Conservation (phyloP, 768 basidiomycete species). For the Mycena maculata region DNA sequence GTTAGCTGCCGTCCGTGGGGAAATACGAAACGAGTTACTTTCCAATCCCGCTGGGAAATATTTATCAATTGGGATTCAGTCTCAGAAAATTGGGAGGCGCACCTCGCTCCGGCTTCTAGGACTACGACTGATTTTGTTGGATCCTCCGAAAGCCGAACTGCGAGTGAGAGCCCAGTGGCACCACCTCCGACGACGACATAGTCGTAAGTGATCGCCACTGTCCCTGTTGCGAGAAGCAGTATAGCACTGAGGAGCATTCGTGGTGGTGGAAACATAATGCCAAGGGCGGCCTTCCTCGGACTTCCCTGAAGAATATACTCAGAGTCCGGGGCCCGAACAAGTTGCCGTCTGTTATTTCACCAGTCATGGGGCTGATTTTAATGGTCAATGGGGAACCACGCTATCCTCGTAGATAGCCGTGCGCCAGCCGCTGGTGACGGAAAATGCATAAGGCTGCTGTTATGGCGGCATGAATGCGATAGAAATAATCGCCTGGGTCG, state of each 20-base stretch:
- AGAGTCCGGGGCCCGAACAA: no score
- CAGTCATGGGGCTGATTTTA: no score
- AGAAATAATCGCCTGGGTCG: no score
- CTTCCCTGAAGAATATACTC: no score
- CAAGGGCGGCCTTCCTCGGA: no score
- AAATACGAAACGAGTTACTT: not conserved
- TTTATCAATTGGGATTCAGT: not conserved
- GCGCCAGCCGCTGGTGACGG: no score
- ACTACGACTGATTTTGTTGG: conserved; percentile 7
- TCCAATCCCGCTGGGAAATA: conserved; percentile 16
- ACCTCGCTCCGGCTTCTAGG: conserved; percentile 19
- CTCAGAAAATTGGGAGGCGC: not conserved
- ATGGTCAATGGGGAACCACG: no score
- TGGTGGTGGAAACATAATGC: no score
- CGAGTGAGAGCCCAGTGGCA: conserved; percentile 21
- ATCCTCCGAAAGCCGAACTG: conserved; percentile 22
- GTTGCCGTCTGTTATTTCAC: no score
- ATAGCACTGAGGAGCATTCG: not conserved
- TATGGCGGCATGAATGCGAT: no score
- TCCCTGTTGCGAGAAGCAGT: not conserved
- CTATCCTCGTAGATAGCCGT: no score
- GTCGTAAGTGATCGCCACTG: conserved; percentile 8
- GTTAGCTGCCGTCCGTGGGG: not conserved
- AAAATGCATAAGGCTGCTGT: no score
- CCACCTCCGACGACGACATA: conserved; percentile 23